Evolutionary conservation across 257 asterid species (phyloP), one percentile per base, ranked within the genome.

Genomic region (Solanum chiquidenum): DNA sequence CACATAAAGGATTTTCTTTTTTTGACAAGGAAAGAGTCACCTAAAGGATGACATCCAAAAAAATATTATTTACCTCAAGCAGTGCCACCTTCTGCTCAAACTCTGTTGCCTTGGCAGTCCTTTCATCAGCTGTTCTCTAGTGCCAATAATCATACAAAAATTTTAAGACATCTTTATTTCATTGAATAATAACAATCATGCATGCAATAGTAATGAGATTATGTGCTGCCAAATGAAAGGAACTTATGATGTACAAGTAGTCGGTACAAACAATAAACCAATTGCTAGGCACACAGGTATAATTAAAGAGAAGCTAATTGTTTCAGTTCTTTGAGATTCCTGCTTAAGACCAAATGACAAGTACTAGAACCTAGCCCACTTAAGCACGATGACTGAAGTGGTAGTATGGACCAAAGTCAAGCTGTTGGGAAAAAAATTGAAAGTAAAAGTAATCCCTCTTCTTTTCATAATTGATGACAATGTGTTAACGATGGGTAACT

Each of bases 11-110:
- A 90, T 90, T 74, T 74, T 21, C 52, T 74, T 23, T 74, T 74
- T 73, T 73, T 73, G 49, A 20, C 0, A 9, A 73, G 82, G 82
- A 89, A 88, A 46, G 55, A 77, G 76, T 6, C 27, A 9, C 44
- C 12, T 29, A 82, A 82, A 29, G 86, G 29, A 89, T 90, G 69
- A 16, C 69, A 49, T 46, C 42, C 58, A 52, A 82, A 27, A 82
- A 49, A 31, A 16, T 49, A 49, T 49, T 82, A 4, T 31, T 46
- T 93, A 98, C 99, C 99, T 98, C 99, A 85, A 98, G 99, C 93
- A 95, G 92, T 88, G 95, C 98, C 83, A 94, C 95, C 92, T 96
- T 98, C 92, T 96, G 99, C 95, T 98, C 99, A 93, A 98, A 98
- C 62, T 98, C 99, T 71, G 97, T 92, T 85, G 98, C 96, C 93